Evolutionary conservation across 768 basidiomycete species (phyloP).

Genomic region (Xerocomus potaroensis): DNA sequence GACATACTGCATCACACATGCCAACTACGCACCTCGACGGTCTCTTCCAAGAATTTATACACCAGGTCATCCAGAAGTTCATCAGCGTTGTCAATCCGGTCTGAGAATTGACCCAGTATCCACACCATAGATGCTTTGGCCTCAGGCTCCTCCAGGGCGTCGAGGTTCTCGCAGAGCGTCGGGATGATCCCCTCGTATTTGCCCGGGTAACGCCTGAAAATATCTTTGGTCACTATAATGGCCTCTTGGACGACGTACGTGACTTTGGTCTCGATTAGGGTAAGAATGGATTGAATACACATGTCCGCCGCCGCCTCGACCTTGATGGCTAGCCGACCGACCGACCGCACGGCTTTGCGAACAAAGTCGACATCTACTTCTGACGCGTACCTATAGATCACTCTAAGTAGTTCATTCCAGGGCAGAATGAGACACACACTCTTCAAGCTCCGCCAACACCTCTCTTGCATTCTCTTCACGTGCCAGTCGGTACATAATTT

Average conservation of each 20-base stretch:
- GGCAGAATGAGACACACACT: slow-evolving; percentile 48
- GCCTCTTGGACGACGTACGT: slow-evolving; percentile 97
- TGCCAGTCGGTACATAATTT: slow-evolving; percentile 98
- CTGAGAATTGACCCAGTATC: slow-evolving; percentile 95
- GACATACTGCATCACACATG: neutral
- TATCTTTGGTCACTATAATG: slow-evolving; percentile 95
- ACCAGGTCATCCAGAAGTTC: slow-evolving; percentile 91
- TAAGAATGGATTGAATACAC: slow-evolving; percentile 83
- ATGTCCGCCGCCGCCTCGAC: slow-evolving; percentile 83
- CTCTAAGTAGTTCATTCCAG: neutral
- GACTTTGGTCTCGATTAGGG: slow-evolving; percentile 89
- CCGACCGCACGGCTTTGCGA: slow-evolving; percentile 94
- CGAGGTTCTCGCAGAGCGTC: slow-evolving; percentile 87
- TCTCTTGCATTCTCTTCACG: slow-evolving; percentile 92
- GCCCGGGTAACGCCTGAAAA: slow-evolving; percentile 95
- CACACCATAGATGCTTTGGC: slow-evolving; percentile 97
- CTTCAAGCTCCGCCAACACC: slow-evolving; percentile 91
- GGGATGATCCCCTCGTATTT: slow-evolving; percentile 97
- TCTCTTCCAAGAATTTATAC: slow-evolving; percentile 87
- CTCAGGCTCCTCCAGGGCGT: slow-evolving; percentile 91
- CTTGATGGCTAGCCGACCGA: slow-evolving; percentile 97
- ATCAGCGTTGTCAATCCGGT: slow-evolving; percentile 93
- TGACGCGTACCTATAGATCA: slow-evolving; percentile 76
- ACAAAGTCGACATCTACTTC: slow-evolving; percentile 99
- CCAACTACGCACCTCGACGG: slow-evolving; percentile 67